Percentiles rank a stretch among this genome's conserved stretches.
Conservation (phyloP, 768 basidiomycete species). For the Cystobasidium tubakii region DNA sequence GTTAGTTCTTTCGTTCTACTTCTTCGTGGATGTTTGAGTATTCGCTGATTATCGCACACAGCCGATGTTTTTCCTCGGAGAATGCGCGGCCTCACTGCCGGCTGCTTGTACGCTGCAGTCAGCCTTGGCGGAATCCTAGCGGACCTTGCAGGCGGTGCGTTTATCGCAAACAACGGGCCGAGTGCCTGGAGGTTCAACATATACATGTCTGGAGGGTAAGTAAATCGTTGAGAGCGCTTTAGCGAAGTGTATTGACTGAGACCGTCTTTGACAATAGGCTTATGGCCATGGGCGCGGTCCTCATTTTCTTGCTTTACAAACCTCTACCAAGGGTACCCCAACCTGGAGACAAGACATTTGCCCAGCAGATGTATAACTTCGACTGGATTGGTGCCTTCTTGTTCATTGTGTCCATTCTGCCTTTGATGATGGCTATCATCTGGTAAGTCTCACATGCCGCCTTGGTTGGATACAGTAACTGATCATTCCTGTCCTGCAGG, state of each 20-base stretch:
- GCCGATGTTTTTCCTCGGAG: conserved; percentile 24
- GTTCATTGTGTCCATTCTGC: background rate
- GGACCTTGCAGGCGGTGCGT: conserved; percentile 10
- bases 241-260: background rate
- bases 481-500: background rate
- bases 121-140: conserved; percentile 11
- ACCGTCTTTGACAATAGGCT: background rate
- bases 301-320: conserved; percentile 8
- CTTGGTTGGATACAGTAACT: too few species aligned
- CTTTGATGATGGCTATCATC: conserved; percentile 19
- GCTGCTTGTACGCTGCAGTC: conserved; percentile 11
- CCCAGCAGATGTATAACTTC: background rate
- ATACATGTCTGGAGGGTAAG: background rate
- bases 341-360: background rate
- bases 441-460: background rate
- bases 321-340: conserved; percentile 6
- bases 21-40: too few species aligned
- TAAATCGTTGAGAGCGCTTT: background rate
- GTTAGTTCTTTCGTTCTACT: background rate
- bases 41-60: background rate
- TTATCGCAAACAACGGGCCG: conserved; percentile 19
- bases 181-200: conserved; percentile 12
- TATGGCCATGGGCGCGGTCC: background rate
- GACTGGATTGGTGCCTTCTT: conserved; percentile 30
- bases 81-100: conserved; percentile 24